These are phyloP conservation scores for Paramyrothecium sp. DNA, from an alignment of 2,329 filamentous ascomycete genomes.

Conservation along the genomic window DNA sequence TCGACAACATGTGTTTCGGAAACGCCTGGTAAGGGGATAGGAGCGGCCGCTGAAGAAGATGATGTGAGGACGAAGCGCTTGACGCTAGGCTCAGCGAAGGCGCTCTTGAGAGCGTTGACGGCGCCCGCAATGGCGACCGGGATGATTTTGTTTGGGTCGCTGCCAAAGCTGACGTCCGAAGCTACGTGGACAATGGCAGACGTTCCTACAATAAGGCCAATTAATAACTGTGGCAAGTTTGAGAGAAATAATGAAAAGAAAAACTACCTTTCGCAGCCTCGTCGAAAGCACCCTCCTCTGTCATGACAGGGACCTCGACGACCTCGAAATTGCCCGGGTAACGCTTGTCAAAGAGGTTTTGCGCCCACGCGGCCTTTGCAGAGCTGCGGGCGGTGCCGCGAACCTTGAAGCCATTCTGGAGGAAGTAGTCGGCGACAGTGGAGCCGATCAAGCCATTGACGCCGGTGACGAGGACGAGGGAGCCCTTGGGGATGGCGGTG, in stretches of 20 bases:
- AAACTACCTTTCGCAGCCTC: conserved; percentile 23
- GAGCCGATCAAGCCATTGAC: conserved; percentile 39
- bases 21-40: conserved; percentile 9
- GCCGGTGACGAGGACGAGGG: conserved; percentile 38
- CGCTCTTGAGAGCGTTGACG: conserved; percentile 29
- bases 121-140: conserved; percentile 26
- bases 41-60: conserved; percentile 22
- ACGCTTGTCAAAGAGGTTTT: conserved; percentile 23
- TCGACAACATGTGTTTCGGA: conserved; percentile 13
- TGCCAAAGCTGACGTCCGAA: conserved; percentile 26
- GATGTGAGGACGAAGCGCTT: conserved; percentile 39
- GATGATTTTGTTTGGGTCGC: conserved; percentile 39
- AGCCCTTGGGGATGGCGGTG: conserved; percentile 17
- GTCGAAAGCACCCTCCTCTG: conserved; percentile 17
- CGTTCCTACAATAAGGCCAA: conserved; percentile 8
- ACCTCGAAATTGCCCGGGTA: conserved; percentile 31
- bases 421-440: conserved; percentile 35
- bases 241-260: background rate
- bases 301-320: conserved; percentile 30
- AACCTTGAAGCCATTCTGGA: conserved; percentile 38
- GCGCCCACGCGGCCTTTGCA: conserved; percentile 29
- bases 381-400: conserved; percentile 39
- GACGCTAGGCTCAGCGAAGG: conserved; percentile 29
- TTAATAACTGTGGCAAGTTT: background rate
- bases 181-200: conserved; percentile 37